Evolutionary conservation across 108 stramenopile species (phyloP).

Genomic region (Epithemia pelagica): DNA sequence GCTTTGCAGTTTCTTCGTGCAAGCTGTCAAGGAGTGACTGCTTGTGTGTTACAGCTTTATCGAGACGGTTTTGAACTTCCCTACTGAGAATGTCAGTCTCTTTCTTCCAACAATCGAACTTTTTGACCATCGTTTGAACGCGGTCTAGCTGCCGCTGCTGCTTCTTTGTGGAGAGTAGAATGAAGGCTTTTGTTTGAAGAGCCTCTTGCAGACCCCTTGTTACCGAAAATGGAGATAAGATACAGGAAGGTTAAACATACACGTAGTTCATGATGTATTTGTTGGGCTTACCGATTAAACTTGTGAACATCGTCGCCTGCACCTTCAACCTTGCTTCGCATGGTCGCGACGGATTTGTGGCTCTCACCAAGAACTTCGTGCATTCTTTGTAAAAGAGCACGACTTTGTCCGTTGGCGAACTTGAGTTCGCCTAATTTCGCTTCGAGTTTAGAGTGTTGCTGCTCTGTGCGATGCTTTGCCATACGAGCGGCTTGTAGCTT

Average conservation of each 20-base stretch:
- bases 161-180: neutral
- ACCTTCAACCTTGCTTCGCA: neutral
- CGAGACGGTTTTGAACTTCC: neutral
- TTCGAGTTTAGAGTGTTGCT: slow-evolving; percentile 45
- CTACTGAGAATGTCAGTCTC: neutral
- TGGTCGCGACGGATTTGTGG: neutral
- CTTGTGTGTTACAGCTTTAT: neutral
- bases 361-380: slow-evolving; percentile 39
- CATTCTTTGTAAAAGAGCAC: slow-evolving; percentile 45
- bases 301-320: slow-evolving; percentile 1
- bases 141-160: neutral
- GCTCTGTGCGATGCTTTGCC: slow-evolving; percentile 45
- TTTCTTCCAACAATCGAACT: neutral
- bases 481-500: slow-evolving; percentile 48
- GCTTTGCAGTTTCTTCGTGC: slow-evolving; percentile 1
- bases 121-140: neutral
- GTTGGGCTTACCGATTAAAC: neutral
- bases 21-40: neutral
- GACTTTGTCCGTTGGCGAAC: slow-evolving; percentile 59
- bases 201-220: neutral
- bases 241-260: neutral
- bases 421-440: slow-evolving; percentile 54
- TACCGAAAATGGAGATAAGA: neutral
- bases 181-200: neutral
- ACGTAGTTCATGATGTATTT: neutral